Evolutionary conservation across 768 basidiomycete species (phyloP), one percentile per base, ranked within the genome.

Genomic region (Russula lepida): DNA sequence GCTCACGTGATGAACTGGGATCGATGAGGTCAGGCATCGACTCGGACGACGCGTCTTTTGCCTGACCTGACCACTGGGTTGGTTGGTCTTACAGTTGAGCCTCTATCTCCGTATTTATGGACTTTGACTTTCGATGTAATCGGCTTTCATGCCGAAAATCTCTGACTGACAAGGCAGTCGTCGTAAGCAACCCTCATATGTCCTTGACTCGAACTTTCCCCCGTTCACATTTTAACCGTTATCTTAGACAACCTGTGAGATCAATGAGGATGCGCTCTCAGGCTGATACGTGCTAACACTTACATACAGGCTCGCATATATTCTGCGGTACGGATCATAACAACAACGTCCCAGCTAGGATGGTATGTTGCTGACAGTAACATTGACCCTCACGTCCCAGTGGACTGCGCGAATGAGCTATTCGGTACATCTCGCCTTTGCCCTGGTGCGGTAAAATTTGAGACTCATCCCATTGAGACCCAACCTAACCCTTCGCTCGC

Each of bases 361-460:
- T 35, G 17, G 25, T 41, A 46, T 21, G 7, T 17, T 33, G 43
- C 52, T 41, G 44, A 37, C 39, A 37, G 48, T 11, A 65, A 21
- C 44, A 30, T 35, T 39, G 23, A 35, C 30, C 33, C 27, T 55
- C 44, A 46, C 53, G 25, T 59, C 49, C 52, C 51, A 90, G 90
- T 91, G 58, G 85, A 88, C 28, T 93, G 91, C 70, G 91, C 91
- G 27, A 91, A 89, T 68, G 87, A 91, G 69, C 71, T 90, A 30
- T 93, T 93, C 73, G 88, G 83, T 64, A 76, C 83, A 7, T 80
- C 89, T 11, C 82, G 88, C 46, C 77, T 91, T 35, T 92, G 91
- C 70, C 90, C 91, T 67, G 90, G 89, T 83, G 68, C 33, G 11
- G 43, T 44, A 44, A n/a, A 44, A 44, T 12, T 44, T 44, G 9